Percentiles rank a stretch among this genome's conserved stretches.
Conservation (phyloP, 495 filamentous ascomycete species). For the Sabuloglossum arenarium region DNA sequence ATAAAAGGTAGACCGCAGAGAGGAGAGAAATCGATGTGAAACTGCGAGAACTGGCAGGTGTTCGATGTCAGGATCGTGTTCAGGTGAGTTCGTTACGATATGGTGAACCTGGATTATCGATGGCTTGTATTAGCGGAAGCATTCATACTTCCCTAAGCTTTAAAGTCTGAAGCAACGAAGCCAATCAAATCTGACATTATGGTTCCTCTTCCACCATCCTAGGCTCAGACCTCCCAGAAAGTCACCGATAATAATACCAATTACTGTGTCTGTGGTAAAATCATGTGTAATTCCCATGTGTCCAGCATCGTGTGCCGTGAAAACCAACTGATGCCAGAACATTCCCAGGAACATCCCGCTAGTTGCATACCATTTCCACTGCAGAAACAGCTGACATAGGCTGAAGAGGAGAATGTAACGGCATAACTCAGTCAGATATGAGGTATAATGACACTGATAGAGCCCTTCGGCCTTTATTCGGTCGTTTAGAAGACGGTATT, state of each 20-base stretch:
- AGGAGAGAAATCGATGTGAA: conserved; percentile 63
- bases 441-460: conserved; percentile 68
- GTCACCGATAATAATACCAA: conserved; percentile 81
- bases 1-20: conserved; percentile 72
- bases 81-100: conserved; percentile 87
- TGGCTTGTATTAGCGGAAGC: background rate
- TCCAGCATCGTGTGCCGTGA: conserved; percentile 87
- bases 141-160: background rate
- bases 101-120: conserved; percentile 40
- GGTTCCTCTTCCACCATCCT: conserved; percentile 94
- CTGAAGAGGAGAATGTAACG: conserved; percentile 58
- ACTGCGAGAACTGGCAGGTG: conserved; percentile 92
- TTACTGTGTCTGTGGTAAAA: conserved; percentile 59
- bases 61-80: conserved; percentile 95
- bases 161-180: background rate
- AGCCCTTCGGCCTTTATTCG: conserved; percentile 54
- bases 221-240: conserved; percentile 78
- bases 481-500: conserved; percentile 55
- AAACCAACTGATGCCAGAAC: conserved; percentile 92
- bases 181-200: conserved; percentile 37
- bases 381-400: conserved; percentile 43
- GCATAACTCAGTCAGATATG: conserved; percentile 52
- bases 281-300: conserved; percentile 95
- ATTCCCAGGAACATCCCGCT: conserved; percentile 61
- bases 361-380: conserved; percentile 47